Evolutionary conservation across 106 monocot genomes (phyloP), one percentile per base, ranked within the genome.

Genomic region (Gastrodia elata): DNA sequence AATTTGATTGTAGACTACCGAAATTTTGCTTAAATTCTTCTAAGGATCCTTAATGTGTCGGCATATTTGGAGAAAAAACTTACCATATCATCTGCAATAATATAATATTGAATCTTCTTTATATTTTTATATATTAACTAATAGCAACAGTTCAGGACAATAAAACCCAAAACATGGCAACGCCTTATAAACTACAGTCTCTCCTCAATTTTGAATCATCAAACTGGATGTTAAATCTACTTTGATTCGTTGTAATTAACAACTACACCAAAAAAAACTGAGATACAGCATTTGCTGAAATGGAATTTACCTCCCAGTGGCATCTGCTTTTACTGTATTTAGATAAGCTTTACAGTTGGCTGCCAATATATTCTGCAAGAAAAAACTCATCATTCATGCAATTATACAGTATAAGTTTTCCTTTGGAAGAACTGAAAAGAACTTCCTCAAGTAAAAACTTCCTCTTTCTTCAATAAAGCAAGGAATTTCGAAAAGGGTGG

Each of bases 361-460:
- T 36, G 80, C 82, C 71, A 90, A 73, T 52, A 90, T 87, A 72
- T 83, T 94, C 93, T 94, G 74, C 77, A 77, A 82, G 3, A 24
- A 24, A 74, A 38, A 70, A 38, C 7, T 38, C 20, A 33, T 59
- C 35, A 52, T 18, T 36, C 64, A 73, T 48, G 7, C 18, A 72
- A 44, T 6, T 5, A 20, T 30, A 36, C 27, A n/a, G 11, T 9
- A n/a, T n/a, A 38, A n/a, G 10, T 11, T 16, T 7, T 65, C 34
- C 26, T 36, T 73, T 43, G 36, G 13, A 33, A 16, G 15, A 44
- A 24, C 2, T 52, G 76, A 20, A 56, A 13, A 44, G 24, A n/a
- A 30, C 6, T 58, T 18, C 11, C n/a, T 18, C 10, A 3, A 2
- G 34, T 76, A 2, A 8, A 38, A 74, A 38, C 8, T 39, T 24